A percentile compares a stretch with the other conserved stretches of the same genome.
Conservation (phyloP, 805 yeast genomes). For the Teunomyces barrocoloradensis region DNA sequence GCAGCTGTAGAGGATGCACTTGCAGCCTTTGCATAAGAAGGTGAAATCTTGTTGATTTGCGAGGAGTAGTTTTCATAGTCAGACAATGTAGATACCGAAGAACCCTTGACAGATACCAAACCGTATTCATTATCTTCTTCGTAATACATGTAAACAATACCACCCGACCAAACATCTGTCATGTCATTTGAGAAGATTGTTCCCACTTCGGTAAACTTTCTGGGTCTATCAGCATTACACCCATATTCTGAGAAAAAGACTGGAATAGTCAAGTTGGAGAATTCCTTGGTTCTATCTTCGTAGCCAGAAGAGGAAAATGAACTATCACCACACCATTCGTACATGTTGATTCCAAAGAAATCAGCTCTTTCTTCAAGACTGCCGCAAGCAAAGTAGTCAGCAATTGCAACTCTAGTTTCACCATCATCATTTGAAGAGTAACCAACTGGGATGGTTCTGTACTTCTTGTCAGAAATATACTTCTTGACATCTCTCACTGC, state of each 20-base stretch:
- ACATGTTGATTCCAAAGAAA: conserved; percentile 83
- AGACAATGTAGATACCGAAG: conserved; percentile 15
- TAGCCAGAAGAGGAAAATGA: conserved; percentile 65
- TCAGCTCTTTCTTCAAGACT: conserved; percentile 61
- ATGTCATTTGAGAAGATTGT: conserved; percentile 64
- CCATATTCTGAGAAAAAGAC: conserved; percentile 88
- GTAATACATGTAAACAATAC: conserved; percentile 88
- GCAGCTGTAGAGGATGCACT: conserved; percentile 30
- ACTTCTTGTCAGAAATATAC: conserved; percentile 63
- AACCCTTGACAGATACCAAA: conserved; percentile 52
- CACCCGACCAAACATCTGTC: conserved; percentile 94
- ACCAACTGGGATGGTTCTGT: conserved; percentile 87
- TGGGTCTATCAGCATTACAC: conserved; percentile 71
- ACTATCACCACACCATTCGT: conserved; percentile 81
- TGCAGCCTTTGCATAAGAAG: conserved; percentile 37
- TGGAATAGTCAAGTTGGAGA: conserved; percentile 71
- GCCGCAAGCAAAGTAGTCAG: conserved; percentile 87
- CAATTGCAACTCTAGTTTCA: conserved; percentile 72
- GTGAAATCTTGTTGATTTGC: conserved; percentile 35
- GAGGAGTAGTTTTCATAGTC: conserved; percentile 32
- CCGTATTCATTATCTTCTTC: conserved; percentile 84
- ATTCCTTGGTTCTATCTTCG: conserved; percentile 67
- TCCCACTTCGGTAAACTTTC: conserved; percentile 72
- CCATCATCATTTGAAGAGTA: conserved; percentile 90
- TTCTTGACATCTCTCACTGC: conserved; percentile 86